Evolutionary conservation across 495 filamentous ascomycete genomes (phyloP), one percentile per base, ranked within the genome.

Genomic region (Trichoderma erinaceum): DNA sequence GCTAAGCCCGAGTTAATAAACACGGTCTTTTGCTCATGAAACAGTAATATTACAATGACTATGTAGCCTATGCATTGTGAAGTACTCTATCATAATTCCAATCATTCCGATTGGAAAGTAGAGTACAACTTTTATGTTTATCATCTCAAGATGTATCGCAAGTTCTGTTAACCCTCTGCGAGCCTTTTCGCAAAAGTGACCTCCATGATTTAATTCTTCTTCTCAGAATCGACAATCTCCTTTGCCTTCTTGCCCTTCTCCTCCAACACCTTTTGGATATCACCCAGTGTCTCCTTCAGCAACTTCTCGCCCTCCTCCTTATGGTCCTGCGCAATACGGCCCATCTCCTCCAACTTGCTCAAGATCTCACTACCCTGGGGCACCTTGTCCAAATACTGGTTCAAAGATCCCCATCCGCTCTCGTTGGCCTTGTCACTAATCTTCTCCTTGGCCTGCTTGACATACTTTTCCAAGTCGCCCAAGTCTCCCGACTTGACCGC

Each of bases 281-380:
- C 88, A 32, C 82, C 73, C 41, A 84, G 71, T 1, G 88, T 86
- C 71, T 87, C 86, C 73, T 86, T 84, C 18, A 86, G 70, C 10
- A 90, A 76, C 70, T 83, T 77, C 78, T 88, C 78, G 6, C 85
- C 88, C 69, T 90, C 86, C 25, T 81, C 75, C 23, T 86, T 84
- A 71, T 87, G 83, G 76, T 86, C 83, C 71, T 87, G 76, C 3
- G 81, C 81, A 11, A 86, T 75, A 29, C 82, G 78, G 67, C 81
- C 77, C 70, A 90, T 67, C 66, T 86, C 76, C 70, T 80, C 73
- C 43, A 89, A 69, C 70, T 88, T 81, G 44, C 84, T 81, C 21
- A 86, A 74, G 38, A 89, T 80, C 72, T 87, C 78, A 58, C 79
- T 79, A 11, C 83, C 8, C 46, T 63, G 15, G 61, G 83, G 82